phyloP scores from a whole-genome alignment of 1,139 yeast genomes.

The Meyerozyma elateridarum region DNA sequence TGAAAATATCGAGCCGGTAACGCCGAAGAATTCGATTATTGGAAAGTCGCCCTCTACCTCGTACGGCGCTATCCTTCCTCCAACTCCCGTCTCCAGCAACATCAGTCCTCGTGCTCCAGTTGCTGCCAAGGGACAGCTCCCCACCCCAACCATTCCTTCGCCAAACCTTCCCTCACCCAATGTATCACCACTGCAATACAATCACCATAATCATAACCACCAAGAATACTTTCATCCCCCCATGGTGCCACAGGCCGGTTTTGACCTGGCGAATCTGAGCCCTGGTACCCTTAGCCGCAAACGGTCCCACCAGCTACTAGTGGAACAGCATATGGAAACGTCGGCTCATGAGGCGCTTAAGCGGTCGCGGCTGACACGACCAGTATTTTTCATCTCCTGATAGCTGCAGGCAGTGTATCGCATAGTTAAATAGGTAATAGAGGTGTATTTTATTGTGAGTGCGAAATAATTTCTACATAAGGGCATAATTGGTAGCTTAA shows the following conservation, averaged over 20 bases:
- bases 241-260: background rate
- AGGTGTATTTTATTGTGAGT: background rate
- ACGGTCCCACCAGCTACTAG: conserved; percentile 1
- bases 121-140: background rate
- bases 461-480: background rate
- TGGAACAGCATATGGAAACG: background rate
- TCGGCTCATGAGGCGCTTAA: conserved; percentile 1
- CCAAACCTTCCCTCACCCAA: conserved; percentile 3
- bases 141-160: background rate
- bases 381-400: conserved; percentile 2
- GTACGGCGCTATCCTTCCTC: conserved; percentile 11
- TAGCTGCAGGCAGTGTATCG: conserved; percentile 3
- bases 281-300: conserved; percentile 3
- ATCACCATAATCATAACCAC: too few relatives aligned
- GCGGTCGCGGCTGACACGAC: background rate
- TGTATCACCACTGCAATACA: conserved; percentile 2
- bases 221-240: conserved; percentile 1
- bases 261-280: conserved; percentile 1
- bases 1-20: conserved; percentile 20
- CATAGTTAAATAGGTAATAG: background rate
- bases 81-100: conserved; percentile 13
- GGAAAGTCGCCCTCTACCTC: background rate
- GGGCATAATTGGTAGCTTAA: background rate
- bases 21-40: conserved; percentile 13
- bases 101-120: conserved; percentile 10